phyloP scores from a whole-genome alignment of 2,329 filamentous ascomycete genomes.

The Penicillium hordei region DNA sequence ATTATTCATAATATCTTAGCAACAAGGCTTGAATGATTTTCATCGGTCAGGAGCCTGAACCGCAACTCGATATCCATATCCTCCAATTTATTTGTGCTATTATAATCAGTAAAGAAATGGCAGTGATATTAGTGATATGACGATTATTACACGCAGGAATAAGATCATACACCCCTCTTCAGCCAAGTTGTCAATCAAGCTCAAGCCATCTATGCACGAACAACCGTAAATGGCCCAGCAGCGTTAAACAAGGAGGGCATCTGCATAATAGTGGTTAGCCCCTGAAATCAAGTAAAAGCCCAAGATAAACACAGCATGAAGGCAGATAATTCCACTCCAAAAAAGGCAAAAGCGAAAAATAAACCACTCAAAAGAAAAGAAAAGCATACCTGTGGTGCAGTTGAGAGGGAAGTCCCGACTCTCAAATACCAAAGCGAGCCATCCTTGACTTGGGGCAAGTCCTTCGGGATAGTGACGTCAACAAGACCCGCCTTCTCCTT shows the following conservation, averaged over 20 bases:
- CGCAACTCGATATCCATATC: background rate
- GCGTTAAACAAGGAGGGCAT: slow-evolving; percentile 33
- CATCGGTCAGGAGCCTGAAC: background rate
- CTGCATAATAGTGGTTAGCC: slow-evolving; percentile 13
- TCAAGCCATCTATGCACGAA: slow-evolving; percentile 9
- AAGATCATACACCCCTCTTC: too few species aligned
- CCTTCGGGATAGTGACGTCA: slow-evolving; percentile 26
- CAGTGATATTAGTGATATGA: background rate
- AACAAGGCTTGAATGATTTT: background rate
- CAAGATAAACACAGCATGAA: background rate
- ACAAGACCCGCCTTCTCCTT: slow-evolving; percentile 20
- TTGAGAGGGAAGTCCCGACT: slow-evolving; percentile 21
- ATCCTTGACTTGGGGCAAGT: slow-evolving; percentile 29
- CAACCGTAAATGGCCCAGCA: slow-evolving; percentile 30
- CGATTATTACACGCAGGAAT: background rate
- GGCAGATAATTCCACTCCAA: background rate
- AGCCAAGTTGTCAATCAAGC: background rate
- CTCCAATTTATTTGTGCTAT: background rate
- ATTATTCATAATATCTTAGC: background rate
- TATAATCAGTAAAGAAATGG: background rate
- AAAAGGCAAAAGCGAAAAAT: background rate
- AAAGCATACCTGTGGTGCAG: slow-evolving; percentile 31
- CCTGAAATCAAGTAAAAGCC: background rate
- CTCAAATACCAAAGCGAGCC: slow-evolving; percentile 33
- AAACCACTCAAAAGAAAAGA: background rate